These are phyloP conservation scores for Cordia subcordata DNA, from an alignment of 257 asterid species.

Conservation along the genomic window DNA sequence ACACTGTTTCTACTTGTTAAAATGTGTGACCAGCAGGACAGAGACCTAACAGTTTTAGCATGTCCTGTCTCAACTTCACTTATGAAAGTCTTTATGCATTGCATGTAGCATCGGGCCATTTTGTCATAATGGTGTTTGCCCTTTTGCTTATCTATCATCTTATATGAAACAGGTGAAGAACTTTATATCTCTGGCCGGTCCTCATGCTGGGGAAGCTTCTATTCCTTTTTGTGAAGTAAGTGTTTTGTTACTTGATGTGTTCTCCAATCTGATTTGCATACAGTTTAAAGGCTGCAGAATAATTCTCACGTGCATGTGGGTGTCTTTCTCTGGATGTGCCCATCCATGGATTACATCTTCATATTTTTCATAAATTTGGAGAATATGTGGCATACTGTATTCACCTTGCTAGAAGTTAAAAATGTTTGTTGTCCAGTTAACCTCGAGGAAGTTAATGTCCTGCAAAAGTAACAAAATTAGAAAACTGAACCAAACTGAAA, in stretches of 20 bases:
- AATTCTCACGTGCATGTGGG: not conserved
- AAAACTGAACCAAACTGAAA: no score
- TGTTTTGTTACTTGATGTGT: not conserved
- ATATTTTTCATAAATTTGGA: not conserved
- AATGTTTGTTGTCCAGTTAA: no score
- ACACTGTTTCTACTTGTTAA: not conserved
- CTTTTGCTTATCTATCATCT: slow-evolving; percentile 1
- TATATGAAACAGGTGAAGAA: slow-evolving; percentile 63
- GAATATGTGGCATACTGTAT: no score
- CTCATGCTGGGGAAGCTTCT: slow-evolving; percentile 94
- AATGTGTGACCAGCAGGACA: not conserved
- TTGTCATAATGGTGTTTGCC: not conserved
- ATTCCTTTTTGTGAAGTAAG: slow-evolving; percentile 84
- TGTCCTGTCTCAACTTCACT: not conserved
- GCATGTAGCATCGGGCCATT: not conserved
- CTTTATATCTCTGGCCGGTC: slow-evolving; percentile 84
- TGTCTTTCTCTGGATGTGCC: not conserved
- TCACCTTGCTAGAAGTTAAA: no score
- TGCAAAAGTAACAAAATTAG: no score
- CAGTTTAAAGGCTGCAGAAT: not conserved
- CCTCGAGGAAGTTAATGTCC: no score
- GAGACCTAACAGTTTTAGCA: no score
- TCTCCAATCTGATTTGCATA: not conserved
- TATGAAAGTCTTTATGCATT: not conserved
- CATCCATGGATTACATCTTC: not conserved